Percentiles rank a stretch among this genome's conserved stretches.
phyloP scores from a whole-genome alignment of 1,284 basidiomycete species.

The Heliocybe sulcata region DNA sequence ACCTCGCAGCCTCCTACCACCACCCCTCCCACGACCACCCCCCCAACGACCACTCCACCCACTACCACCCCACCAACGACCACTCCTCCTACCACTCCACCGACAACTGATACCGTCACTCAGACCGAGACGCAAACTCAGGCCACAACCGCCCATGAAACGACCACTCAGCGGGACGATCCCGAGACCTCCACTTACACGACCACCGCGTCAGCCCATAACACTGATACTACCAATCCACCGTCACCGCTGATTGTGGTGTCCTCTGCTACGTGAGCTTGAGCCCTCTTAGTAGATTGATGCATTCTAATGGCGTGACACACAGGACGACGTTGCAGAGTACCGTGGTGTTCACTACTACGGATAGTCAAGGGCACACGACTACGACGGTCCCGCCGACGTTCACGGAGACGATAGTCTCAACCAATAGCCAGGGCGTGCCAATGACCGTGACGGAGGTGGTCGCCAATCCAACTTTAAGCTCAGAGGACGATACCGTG shows the following conservation, averaged over 20 bases:
- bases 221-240: constrained; percentile 1
- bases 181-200: constrained; percentile 4
- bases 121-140: constrained; percentile 1
- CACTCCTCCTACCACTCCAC: constrained; percentile 4
- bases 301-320: constrained; percentile 2
- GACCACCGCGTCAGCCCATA: constrained; percentile 3
- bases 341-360: constrained; percentile 49
- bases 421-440: constrained; percentile 43
- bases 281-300: neutral
- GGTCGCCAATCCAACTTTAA: constrained; percentile 58
- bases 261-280: constrained; percentile 4
- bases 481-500: constrained; percentile 31
- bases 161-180: neutral
- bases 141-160: neutral
- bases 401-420: constrained; percentile 49
- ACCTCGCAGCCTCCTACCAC: constrained; percentile 13
- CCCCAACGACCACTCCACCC: neutral
- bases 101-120: constrained; percentile 3
- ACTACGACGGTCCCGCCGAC: constrained; percentile 43
- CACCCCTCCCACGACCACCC: constrained; percentile 9
- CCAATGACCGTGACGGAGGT: constrained; percentile 52
- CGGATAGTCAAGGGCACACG: constrained; percentile 44
- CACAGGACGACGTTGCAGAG: constrained; percentile 48
- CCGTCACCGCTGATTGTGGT: constrained; percentile 1
- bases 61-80: constrained; percentile 4